These are phyloP conservation scores for Alternaria burnsii DNA, from an alignment of 2,329 filamentous ascomycete species.

Conservation along the genomic window DNA sequence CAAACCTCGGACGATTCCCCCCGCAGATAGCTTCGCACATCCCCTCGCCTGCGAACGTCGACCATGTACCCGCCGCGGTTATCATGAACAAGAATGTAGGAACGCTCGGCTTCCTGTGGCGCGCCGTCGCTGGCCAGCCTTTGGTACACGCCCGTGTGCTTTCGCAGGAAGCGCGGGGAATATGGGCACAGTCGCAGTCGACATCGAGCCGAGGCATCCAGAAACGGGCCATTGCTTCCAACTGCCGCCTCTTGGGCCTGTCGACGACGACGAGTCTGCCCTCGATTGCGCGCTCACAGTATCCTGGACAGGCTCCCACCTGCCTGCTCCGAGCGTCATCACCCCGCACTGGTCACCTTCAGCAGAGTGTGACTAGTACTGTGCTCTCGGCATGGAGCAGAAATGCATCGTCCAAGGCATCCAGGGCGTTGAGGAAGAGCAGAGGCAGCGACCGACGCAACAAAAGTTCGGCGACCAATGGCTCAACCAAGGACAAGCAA, in stretches of 20 bases:
- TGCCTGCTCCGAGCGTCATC: slow-evolving; percentile 15
- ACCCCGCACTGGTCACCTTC: slow-evolving; percentile 13
- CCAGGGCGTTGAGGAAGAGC: slow-evolving; percentile 22
- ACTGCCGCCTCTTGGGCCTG: slow-evolving; percentile 8
- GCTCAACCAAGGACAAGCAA: slow-evolving; percentile 32
- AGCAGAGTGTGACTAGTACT: slow-evolving; percentile 34
- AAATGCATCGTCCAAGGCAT: slow-evolving; percentile 36
- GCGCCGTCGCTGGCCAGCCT: slow-evolving; percentile 40
- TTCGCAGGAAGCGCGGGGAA: slow-evolving; percentile 20
- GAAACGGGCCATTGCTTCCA: slow-evolving; percentile 22
- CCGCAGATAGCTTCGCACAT: slow-evolving; percentile 11
- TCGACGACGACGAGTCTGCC: slow-evolving; percentile 8
- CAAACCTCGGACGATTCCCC: slow-evolving; percentile 13
- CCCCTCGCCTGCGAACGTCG: slow-evolving; percentile 18
- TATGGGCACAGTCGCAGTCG: slow-evolving; percentile 20
- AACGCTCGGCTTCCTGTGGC: slow-evolving; percentile 44
- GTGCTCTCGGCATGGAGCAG: slow-evolving; percentile 44
- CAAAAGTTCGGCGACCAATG: slow-evolving; percentile 50
- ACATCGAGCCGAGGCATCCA: slow-evolving; percentile 9
- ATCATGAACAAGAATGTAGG: slow-evolving; percentile 58
- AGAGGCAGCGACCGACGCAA: slow-evolving; percentile 38
- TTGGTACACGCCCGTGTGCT: slow-evolving; percentile 27
- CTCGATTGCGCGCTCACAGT: slow-evolving; percentile 20
- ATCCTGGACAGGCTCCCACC: slow-evolving; percentile 21
- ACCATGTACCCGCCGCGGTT: slow-evolving; percentile 45